phyloP scores from a whole-genome alignment of 2,329 filamentous ascomycete species.

The Emergomyces pasteurianus region DNA sequence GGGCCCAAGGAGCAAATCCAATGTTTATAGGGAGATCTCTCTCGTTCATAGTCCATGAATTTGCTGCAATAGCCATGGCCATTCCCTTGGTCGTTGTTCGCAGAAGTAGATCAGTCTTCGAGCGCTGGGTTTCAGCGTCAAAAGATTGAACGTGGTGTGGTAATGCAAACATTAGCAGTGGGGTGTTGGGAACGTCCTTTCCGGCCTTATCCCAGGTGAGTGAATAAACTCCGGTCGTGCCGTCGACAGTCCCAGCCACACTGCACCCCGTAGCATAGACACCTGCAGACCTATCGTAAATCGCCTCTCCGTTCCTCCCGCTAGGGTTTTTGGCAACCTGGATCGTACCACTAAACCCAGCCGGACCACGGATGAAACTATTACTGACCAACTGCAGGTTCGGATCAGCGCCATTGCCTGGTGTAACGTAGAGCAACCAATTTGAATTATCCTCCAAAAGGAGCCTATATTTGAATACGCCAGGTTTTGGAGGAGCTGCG shows the following conservation, averaged over 20 bases:
- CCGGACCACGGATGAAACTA: conserved; percentile 50
- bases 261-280: conserved; percentile 56
- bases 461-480: conserved; percentile 65
- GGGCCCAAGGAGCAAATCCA: conserved; percentile 67
- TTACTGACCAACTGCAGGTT: conserved; percentile 58
- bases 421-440: conserved; percentile 72
- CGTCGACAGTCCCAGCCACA: conserved; percentile 50
- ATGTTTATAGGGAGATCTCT: conserved; percentile 58
- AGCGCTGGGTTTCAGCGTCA: conserved; percentile 41
- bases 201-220: conserved; percentile 65
- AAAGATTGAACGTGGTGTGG: conserved; percentile 78
- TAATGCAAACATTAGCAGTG: conserved; percentile 72
- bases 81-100: conserved; percentile 77
- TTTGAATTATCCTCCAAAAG: conserved; percentile 56
- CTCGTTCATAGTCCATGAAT: conserved; percentile 70
- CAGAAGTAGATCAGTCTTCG: conserved; percentile 46
- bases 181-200: conserved; percentile 38
- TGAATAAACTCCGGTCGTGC: conserved; percentile 55
- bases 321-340: conserved; percentile 70
- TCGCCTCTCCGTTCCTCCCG: conserved; percentile 45
- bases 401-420: conserved; percentile 46
- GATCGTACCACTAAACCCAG: conserved; percentile 62
- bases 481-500: conserved; percentile 43
- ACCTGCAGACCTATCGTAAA: conserved; percentile 66
- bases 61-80: conserved; percentile 58